Evolutionary conservation across 495 filamentous ascomycete species (phyloP).

Genomic region (Hypoxylon trugodes): DNA sequence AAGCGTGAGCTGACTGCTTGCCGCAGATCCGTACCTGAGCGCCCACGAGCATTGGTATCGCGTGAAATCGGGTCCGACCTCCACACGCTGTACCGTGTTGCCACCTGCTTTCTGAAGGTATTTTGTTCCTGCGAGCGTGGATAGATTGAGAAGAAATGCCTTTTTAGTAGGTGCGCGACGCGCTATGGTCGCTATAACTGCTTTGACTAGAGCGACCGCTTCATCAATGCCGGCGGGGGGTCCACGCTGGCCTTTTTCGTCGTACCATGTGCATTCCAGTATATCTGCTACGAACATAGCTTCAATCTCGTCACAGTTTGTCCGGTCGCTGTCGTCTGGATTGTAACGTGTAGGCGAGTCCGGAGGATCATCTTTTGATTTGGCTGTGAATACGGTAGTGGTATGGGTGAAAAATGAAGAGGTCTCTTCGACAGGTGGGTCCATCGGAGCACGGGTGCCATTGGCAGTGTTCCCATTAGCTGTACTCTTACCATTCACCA

Average conservation of each 20-base stretch:
- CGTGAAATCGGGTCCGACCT: conserved; percentile 47
- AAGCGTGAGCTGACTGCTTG: conserved; percentile 55
- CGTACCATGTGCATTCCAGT: conserved; percentile 54
- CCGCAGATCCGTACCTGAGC: conserved; percentile 53
- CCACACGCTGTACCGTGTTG: conserved; percentile 49
- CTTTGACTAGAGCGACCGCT: conserved; percentile 53
- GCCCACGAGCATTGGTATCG: conserved; percentile 58
- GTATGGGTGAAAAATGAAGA: conserved; percentile 41
- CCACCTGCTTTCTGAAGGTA: conserved; percentile 49
- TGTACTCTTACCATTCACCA: conserved; percentile 69
- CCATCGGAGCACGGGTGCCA: conserved; percentile 13
- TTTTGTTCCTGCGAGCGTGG: conserved; percentile 58
- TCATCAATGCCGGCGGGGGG: conserved; percentile 56
- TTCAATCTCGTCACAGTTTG: conserved; percentile 58
- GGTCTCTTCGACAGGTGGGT: conserved; percentile 25
- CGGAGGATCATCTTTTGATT: conserved; percentile 16
- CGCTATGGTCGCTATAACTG: conserved; percentile 56
- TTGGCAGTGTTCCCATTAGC: conserved; percentile 23
- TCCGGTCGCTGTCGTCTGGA: conserved; percentile 48
- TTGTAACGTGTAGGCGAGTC: conserved; percentile 34
- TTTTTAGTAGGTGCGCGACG: conserved; percentile 52
- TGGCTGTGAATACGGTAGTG: conserved; percentile 31
- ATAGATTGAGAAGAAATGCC: conserved; percentile 62
- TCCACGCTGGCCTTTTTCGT: conserved; percentile 44
- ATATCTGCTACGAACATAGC: conserved; percentile 55